These are phyloP conservation scores for Termitomyces sp. DNA, from an alignment of 768 basidiomycete species.

Conservation along the genomic window DNA sequence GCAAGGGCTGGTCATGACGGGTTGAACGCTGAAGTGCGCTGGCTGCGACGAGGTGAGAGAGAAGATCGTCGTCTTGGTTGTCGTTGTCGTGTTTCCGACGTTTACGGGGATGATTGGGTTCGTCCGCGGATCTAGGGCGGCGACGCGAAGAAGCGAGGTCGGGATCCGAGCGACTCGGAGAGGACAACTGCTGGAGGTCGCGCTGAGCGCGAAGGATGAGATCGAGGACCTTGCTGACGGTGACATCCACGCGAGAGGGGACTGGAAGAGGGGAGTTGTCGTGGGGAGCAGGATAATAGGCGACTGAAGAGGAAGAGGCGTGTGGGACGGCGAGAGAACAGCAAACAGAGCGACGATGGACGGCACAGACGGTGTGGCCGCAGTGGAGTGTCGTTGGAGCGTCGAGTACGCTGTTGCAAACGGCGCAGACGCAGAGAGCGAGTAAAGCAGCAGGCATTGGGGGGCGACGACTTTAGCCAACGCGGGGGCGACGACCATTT, in stretches of 20 bases:
- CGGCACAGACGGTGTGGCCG: conserved; percentile 75
- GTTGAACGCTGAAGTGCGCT: conserved; percentile 24
- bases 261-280: conserved; percentile 7
- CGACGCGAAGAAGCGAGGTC: conserved; percentile 14
- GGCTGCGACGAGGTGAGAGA: conserved; percentile 30
- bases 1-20: conserved; percentile 26
- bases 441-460: conserved; percentile 14
- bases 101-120: conserved; percentile 9
- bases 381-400: conserved; percentile 70
- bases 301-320: too few relatives aligned
- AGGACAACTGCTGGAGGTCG: not conserved
- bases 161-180: conserved; percentile 14
- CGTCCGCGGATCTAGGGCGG: conserved; percentile 10
- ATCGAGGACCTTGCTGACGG: conserved; percentile 47
- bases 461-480: too few relatives aligned
- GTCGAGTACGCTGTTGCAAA: conserved; percentile 52
- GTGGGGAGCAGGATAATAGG: too few relatives aligned
- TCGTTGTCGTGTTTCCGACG: conserved; percentile 7
- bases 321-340: too few relatives aligned
- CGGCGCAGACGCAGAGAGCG: conserved; percentile 34
- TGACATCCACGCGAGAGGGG: conserved; percentile 39
- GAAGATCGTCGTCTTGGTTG: conserved; percentile 23
- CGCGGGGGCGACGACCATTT: too few relatives aligned
- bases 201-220: conserved; percentile 25
- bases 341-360: conserved; percentile 34